Evolutionary conservation across 495 filamentous ascomycete genomes (phyloP), one percentile per base, ranked within the genome.

Genomic region (Rostrohypoxylon terebratum): DNA sequence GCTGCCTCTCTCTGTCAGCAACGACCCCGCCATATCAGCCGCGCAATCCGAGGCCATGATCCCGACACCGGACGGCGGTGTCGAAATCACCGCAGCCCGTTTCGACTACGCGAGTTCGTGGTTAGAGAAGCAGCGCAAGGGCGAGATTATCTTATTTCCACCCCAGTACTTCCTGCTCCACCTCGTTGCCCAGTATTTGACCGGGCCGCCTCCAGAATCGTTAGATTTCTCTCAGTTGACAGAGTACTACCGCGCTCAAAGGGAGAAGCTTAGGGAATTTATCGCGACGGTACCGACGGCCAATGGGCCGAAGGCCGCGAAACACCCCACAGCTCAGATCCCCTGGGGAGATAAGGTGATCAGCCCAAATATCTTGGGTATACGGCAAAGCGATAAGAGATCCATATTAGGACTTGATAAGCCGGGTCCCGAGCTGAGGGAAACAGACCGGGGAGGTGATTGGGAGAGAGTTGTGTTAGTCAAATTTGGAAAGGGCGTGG

Each of bases 81-180:
- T 94, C 36, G 96, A 99, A 76, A 89, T 96, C 72, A 93, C 93
- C 1, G 88, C 91, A 36, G 92, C 94, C 0, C 83, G 85, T n/a
- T 98, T 96, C 69, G 86, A 93, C 20, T 83, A 88, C 21, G 87
- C 91, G 0, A 72, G 80, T 7, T 84, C 84, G 40, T 98, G 95
- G 93, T 80, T 97, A 23, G 79, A 79, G 0, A 82, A 87, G 64
- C 89, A 90, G 9, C 78, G 79, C 3, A 77, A 71, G 0, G 90
- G 87, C 8, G 87, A 93, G 42, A 90, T 98, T 48, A 90, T 96
- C 59, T 83, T 99, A 0, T 97, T 93, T 74, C 96, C 96, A 28
- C 96, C 96, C 2, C 96, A 99, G 73, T 92, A 90, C 77, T 91
- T 94, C 71, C 87, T 99, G 0, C 80, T 97, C 10, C 82, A 87